phyloP scores from a whole-genome alignment of 208 protist genomes.

The Leishmania mexicana region DNA sequence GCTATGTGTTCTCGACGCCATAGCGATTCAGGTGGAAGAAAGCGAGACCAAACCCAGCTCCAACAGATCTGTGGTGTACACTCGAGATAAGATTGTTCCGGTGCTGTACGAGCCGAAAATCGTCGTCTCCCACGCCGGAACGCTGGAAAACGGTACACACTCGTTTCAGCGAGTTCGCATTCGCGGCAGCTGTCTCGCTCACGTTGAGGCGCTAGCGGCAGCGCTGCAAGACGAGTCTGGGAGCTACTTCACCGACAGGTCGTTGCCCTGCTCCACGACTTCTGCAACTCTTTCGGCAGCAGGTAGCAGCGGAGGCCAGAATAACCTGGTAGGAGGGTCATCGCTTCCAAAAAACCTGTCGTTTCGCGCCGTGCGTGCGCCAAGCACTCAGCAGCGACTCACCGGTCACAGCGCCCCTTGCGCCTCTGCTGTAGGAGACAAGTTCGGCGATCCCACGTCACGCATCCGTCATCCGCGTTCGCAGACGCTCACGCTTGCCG shows the following conservation, averaged over 20 bases:
- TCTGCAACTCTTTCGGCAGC: not conserved
- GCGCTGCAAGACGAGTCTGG: constrained; percentile 49
- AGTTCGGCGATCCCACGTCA: not conserved
- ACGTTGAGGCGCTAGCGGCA: constrained; percentile 66
- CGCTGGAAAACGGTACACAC: constrained; percentile 81
- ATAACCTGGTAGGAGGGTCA: not conserved
- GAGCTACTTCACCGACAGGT: constrained; percentile 68
- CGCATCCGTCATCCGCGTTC: constrained; percentile 7
- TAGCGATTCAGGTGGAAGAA: constrained; percentile 23
- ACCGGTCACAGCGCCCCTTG: constrained; percentile 20
- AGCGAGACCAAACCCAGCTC: constrained; percentile 1
- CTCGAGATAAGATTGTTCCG: constrained; percentile 43
- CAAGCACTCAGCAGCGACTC: not conserved
- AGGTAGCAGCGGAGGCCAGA: not conserved
- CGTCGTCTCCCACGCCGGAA: constrained; percentile 77
- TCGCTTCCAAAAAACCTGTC: constrained; percentile 36
- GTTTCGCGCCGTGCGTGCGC: constrained; percentile 20
- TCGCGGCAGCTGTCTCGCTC: constrained; percentile 79
- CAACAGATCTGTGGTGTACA: not conserved
- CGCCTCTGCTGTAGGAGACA: constrained; percentile 5
- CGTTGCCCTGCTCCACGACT: constrained; percentile 6
- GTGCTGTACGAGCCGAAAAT: constrained; percentile 87
- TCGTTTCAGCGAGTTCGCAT: constrained; percentile 88
- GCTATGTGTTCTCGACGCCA: constrained; percentile 57
- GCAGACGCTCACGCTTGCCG: constrained; percentile 18